Percentiles rank a stretch among this genome's conserved stretches.
Evolutionary conservation across 2,329 filamentous ascomycete species (phyloP).

Genomic region (Chrysosporium keratinophilum): DNA sequence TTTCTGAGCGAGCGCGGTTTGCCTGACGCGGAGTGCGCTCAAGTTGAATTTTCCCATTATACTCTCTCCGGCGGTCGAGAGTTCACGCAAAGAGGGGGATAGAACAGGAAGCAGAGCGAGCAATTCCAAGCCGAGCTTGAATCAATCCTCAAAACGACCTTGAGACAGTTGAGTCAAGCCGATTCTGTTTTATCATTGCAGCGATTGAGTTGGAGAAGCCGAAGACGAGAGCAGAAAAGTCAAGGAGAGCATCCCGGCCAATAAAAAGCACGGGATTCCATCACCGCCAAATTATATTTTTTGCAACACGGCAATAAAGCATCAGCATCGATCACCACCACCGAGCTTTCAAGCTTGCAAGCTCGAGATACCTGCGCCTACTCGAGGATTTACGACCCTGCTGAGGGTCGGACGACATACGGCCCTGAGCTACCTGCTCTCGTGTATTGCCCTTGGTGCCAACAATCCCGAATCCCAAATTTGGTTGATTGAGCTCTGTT

Average conservation of each 20-base stretch:
- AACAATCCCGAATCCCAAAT: no score
- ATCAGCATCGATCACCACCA: not conserved
- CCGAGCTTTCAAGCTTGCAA: no score
- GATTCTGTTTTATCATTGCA: not conserved
- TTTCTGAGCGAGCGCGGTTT: constrained; percentile 32
- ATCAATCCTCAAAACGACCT: no score
- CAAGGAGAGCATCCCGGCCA: not conserved
- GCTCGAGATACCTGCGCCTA: no score
- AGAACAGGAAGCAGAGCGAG: not conserved
- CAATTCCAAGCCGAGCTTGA: not conserved
- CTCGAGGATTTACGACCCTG: no score
- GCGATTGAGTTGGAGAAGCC: not conserved
- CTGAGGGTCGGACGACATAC: no score
- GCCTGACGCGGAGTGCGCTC: constrained; percentile 38
- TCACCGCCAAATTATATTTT: constrained; percentile 12
- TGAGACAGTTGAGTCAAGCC: not conserved
- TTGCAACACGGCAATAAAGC: not conserved
- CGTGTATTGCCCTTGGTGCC: no score
- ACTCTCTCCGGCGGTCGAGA: not conserved
- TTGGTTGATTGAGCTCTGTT: not conserved
- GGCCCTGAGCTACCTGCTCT: no score
- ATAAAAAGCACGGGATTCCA: constrained; percentile 4
- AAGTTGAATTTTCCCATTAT: constrained; percentile 40
- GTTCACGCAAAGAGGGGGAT: not conserved
- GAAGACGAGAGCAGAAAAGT: not conserved